Conservation (phyloP, 352 stramenopile species). For the Pseudoperonospora humuli region DNA sequence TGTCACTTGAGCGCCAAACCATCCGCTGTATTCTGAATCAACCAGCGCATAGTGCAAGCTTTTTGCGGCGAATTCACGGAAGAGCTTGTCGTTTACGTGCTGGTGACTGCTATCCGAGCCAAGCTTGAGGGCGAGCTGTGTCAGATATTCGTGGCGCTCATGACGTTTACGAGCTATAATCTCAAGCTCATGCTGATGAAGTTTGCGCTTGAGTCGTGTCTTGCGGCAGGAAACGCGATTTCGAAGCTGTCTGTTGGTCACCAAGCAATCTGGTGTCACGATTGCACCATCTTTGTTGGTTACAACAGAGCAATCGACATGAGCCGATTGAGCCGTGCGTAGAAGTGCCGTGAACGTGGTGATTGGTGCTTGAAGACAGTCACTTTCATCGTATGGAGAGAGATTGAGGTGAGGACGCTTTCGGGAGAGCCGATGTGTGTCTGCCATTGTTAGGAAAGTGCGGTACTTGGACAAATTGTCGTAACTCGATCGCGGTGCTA, state of each 20-base stretch:
- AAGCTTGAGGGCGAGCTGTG: constrained; percentile 18
- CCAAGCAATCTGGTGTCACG: neutral
- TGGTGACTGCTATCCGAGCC: neutral
- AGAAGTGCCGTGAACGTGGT: constrained; percentile 24
- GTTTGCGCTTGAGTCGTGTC: constrained; percentile 38
- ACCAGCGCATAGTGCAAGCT: constrained; percentile 35
- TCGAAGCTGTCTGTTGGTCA: constrained; percentile 25
- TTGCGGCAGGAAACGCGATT: constrained; percentile 43
- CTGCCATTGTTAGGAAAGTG: constrained; percentile 3
- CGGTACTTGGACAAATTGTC: constrained; percentile 2
- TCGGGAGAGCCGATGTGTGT: constrained; percentile 2
- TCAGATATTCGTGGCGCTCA: constrained; percentile 28
- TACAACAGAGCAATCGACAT: neutral
- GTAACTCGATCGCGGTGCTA: constrained; percentile 6
- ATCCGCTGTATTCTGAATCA: constrained; percentile 23
- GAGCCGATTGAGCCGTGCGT: constrained; percentile 14
- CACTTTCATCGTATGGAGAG: neutral
- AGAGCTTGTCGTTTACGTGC: constrained; percentile 1
- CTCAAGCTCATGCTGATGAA: constrained; percentile 23
- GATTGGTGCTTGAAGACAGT: constrained; percentile 4
- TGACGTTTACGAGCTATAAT: constrained; percentile 22
- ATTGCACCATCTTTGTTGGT: neutral
- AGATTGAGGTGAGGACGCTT: constrained; percentile 8
- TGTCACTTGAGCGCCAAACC: neutral
- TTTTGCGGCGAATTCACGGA: constrained; percentile 22